phyloP scores from a whole-genome alignment of 768 basidiomycete species.

The Boletus subparvulus region DNA sequence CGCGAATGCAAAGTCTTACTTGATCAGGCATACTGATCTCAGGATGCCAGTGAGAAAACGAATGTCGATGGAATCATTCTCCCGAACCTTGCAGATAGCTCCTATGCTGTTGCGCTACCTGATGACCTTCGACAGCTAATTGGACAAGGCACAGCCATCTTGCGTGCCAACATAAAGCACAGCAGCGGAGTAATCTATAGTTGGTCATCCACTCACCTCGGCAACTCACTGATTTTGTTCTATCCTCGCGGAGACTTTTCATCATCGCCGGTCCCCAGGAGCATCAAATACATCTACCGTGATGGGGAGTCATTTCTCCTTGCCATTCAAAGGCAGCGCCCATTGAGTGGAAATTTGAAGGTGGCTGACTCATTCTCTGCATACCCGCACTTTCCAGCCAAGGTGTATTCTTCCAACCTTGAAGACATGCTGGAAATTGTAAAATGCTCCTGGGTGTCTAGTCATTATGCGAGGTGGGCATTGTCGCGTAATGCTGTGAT shows the following conservation, averaged over 20 bases:
- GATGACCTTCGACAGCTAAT: not conserved
- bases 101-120: not conserved
- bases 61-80: not conserved
- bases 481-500: not conserved
- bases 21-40: slow-evolving; percentile 10
- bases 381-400: slow-evolving; percentile 3
- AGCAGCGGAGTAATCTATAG: not conserved
- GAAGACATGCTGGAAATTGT: not conserved
- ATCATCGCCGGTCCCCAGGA: not conserved
- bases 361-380: not conserved
- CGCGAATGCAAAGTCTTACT: slow-evolving; percentile 20
- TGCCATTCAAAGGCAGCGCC: not conserved
- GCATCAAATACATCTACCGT: slow-evolving; percentile 9
- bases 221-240: slow-evolving; percentile 12
- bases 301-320: not conserved
- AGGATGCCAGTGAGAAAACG: not conserved
- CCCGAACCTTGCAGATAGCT: too few species aligned
- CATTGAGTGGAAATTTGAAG: not conserved
- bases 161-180: not conserved
- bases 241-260: not conserved
- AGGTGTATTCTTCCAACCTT: not conserved
- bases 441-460: not conserved
- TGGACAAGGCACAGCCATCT: not conserved
- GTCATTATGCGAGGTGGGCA: slow-evolving; percentile 1
- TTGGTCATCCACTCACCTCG: slow-evolving; percentile 2